phyloP scores from a whole-genome alignment of 2,329 filamentous ascomycete genomes.

The Beauveria caledonica region DNA sequence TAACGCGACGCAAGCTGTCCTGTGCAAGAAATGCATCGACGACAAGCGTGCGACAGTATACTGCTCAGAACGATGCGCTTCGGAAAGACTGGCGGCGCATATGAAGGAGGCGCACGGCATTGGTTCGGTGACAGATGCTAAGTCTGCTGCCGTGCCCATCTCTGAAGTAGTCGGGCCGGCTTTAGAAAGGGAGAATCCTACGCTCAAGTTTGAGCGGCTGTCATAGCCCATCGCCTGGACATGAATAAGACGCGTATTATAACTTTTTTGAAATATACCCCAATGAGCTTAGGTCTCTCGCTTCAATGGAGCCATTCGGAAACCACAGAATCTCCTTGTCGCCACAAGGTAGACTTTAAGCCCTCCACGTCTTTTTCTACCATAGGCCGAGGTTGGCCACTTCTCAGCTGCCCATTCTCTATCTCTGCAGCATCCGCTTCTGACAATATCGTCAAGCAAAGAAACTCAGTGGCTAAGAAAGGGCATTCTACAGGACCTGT shows the following conservation, averaged over 20 bases:
- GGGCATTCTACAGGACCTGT: too few relatives aligned
- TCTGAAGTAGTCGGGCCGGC: conserved; percentile 20
- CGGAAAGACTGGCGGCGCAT: conserved; percentile 32
- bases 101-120: conserved; percentile 25
- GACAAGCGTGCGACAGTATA: conserved; percentile 30
- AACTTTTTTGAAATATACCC: neutral
- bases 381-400: too few relatives aligned
- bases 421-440: neutral
- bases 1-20: conserved; percentile 21
- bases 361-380: conserved; percentile 17
- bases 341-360: neutral
- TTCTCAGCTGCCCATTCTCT: too few relatives aligned
- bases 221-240: neutral
- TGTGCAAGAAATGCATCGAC: conserved; percentile 34
- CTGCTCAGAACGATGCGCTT: conserved; percentile 36
- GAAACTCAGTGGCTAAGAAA: too few relatives aligned
- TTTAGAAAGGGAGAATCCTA: conserved; percentile 25
- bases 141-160: neutral
- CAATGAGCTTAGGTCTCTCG: neutral
- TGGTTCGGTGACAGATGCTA: conserved; percentile 13
- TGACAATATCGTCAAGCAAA: neutral
- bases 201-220: conserved; percentile 21
- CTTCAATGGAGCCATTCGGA: neutral
- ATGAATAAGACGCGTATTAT: neutral
- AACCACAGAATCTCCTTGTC: neutral